Conservation (phyloP, 306 rosid genomes). For the Quercus aquifolioides region DNA sequence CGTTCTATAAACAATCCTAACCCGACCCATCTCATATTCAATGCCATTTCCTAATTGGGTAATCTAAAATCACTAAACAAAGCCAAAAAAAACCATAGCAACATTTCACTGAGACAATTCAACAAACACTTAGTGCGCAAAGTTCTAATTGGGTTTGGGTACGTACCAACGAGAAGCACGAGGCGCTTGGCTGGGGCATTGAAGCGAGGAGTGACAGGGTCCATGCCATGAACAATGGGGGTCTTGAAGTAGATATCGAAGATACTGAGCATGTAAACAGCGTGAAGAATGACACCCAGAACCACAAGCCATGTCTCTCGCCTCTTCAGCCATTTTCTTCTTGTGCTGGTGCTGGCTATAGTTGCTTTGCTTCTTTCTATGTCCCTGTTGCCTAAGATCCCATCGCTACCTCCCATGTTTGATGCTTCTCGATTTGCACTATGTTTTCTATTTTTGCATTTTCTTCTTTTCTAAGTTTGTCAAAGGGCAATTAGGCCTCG, state of each 20-base stretch:
- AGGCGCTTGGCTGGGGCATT: slow-evolving; percentile 82
- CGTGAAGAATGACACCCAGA: slow-evolving; percentile 73
- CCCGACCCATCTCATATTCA: neutral
- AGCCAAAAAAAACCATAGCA: neutral
- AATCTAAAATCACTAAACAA: neutral
- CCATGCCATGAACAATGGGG: slow-evolving; percentile 80
- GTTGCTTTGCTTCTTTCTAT: slow-evolving; percentile 8
- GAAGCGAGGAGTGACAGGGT: slow-evolving; percentile 70
- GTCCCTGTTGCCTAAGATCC: slow-evolving; percentile 48
- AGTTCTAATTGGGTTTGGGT: neutral
- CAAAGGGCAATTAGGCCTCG: neutral
- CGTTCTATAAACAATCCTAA: neutral
- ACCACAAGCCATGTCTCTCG: slow-evolving; percentile 77
- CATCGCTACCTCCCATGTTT: slow-evolving; percentile 43
- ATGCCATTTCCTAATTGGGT: neutral
- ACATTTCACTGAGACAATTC: slow-evolving; percentile 4
- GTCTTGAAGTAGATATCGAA: slow-evolving; percentile 85
- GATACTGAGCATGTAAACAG: slow-evolving; percentile 86
- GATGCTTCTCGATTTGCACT: neutral
- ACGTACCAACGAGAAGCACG: slow-evolving; percentile 65
- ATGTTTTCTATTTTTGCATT: neutral
- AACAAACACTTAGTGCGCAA: slow-evolving; percentile 33
- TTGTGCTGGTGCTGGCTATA: neutral
- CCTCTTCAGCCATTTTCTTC: slow-evolving; percentile 50
- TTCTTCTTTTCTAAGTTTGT: neutral